These are phyloP conservation scores for Colletotrichum sp. DNA, from an alignment of 2,329 filamentous ascomycete genomes.

Conservation along the genomic window DNA sequence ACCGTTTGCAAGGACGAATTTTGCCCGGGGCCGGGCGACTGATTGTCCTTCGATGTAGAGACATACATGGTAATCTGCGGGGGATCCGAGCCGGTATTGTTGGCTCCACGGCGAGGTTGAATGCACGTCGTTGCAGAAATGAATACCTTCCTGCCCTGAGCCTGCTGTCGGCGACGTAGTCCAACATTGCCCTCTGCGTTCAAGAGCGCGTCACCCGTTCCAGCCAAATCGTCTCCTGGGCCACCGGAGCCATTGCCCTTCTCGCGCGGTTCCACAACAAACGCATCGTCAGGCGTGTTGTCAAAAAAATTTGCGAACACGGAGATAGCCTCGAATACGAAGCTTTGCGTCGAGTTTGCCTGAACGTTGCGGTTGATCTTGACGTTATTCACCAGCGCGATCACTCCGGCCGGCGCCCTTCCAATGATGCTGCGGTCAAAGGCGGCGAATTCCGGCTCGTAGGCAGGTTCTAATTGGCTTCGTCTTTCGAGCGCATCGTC, in stretches of 20 bases:
- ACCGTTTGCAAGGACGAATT: constrained; percentile 48
- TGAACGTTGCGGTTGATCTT: constrained; percentile 63
- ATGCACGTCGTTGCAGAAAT: constrained; percentile 87
- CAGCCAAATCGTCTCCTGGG: constrained; percentile 22
- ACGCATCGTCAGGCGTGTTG: neutral
- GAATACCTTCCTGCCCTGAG: constrained; percentile 63
- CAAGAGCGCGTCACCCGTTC: constrained; percentile 14
- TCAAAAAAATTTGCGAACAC: constrained; percentile 46
- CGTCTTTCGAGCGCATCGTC: constrained; percentile 22
- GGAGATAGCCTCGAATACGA: constrained; percentile 64
- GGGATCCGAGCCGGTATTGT: constrained; percentile 50
- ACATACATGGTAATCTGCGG: constrained; percentile 82
- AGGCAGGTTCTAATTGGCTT: constrained; percentile 35
- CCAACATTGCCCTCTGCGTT: constrained; percentile 20
- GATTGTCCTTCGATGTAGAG: constrained; percentile 68
- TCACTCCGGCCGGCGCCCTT: constrained; percentile 58
- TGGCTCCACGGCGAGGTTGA: constrained; percentile 67
- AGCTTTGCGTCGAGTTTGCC: constrained; percentile 67
- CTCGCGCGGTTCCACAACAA: constrained; percentile 13
- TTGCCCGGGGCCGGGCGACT: constrained; percentile 67
- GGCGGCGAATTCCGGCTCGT: constrained; percentile 65
- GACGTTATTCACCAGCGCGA: constrained; percentile 67
- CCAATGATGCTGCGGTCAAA: constrained; percentile 70
- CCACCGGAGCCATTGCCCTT: constrained; percentile 30
- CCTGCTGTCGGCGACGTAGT: constrained; percentile 28